Evolutionary conservation across 495 filamentous ascomycete species (phyloP), one percentile per base, ranked within the genome.

Genomic region (Aspergillus conjunctus): DNA sequence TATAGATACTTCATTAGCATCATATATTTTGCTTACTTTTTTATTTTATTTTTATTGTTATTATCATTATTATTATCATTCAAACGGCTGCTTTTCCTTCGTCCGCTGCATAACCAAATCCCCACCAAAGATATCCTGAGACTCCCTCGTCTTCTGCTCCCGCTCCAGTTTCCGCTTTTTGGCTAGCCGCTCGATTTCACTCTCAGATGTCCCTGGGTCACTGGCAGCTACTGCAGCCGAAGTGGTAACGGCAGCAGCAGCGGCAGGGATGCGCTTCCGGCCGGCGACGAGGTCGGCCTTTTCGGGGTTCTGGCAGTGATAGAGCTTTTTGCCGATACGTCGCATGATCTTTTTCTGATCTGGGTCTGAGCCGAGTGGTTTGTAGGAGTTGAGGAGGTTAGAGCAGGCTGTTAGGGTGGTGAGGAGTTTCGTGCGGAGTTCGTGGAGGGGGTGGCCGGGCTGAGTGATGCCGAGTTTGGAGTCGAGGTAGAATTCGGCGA

Each of bases 281-380:
- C 71, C 77, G 4, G 73, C 71, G 0, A 80, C 71, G 0, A 80
- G 39, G 50, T 81, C 77, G 1, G 73, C 67, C 60, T 83, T 83
- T 18, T 85, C 79, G 0, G 91, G 90, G 64, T 95, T 91, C 57
- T 87, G 84, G 70, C 92, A 96, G 58, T 87, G 86, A 44, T 84
- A 85, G 14, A 95, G 77, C 73, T 94, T 95, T 74, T 87, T 91
- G 39, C 82, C 82, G 33, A 86, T 85, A 21, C 75, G 73, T 20
- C 78, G 81, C 10, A 93, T 66, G 34, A 74, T 83, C 45, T 81
- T 80, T 61, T 76, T 76, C 56, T 79, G 78, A 6, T 68, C 71
- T n/a, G 74, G 73, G 31, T 81, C 74, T 7, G 78, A 73, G 17
- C 77, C 76, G 59, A 68, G 78, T 31, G 64, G 71, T 54, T 62